These are phyloP conservation scores for Podospora pseudocomata DNA, from an alignment of 495 filamentous ascomycete species.

Conservation along the genomic window DNA sequence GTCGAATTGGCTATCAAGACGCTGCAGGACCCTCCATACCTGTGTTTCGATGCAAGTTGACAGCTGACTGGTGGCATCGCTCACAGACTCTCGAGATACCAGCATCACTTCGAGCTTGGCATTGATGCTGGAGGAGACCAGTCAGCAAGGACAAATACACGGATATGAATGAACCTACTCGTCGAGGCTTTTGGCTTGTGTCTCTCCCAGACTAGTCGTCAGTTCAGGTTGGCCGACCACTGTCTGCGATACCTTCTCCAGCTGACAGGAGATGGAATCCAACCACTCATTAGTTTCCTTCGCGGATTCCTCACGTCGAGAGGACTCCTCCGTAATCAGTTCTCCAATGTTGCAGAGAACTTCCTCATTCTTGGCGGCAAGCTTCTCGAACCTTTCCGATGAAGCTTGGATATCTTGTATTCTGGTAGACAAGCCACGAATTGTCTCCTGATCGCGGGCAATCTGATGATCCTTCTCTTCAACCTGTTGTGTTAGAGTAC, in stretches of 20 bases:
- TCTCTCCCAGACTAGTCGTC: constrained; percentile 10
- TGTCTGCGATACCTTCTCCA: constrained; percentile 12
- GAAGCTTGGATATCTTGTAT: constrained; percentile 29
- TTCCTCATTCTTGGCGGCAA: constrained; percentile 30
- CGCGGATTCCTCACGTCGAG: background rate
- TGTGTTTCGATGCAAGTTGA: constrained; percentile 18
- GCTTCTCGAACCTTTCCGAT: constrained; percentile 26
- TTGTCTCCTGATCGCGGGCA: constrained; percentile 25
- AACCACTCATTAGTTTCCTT: constrained; percentile 12
- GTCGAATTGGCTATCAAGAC: constrained; percentile 21
- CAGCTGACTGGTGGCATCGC: constrained; percentile 13
- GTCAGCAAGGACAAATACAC: background rate
- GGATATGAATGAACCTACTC: constrained; percentile 7
- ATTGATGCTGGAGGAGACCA: constrained; percentile 12
- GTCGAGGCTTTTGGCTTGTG: constrained; percentile 9
- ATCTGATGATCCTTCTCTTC: constrained; percentile 33
- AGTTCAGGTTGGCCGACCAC: constrained; percentile 13
- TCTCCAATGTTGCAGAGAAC: constrained; percentile 28
- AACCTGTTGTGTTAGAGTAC: constrained; percentile 24
- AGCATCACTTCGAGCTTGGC: constrained; percentile 21
- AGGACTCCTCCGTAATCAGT: constrained; percentile 11
- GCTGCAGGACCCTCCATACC: constrained; percentile 16
- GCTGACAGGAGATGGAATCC: constrained; percentile 13
- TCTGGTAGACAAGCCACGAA: constrained; percentile 25
- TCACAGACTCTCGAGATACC: constrained; percentile 6